Evolutionary conservation across 2,329 filamentous ascomycete genomes (phyloP).

Genomic region (Phoma sp.): DNA sequence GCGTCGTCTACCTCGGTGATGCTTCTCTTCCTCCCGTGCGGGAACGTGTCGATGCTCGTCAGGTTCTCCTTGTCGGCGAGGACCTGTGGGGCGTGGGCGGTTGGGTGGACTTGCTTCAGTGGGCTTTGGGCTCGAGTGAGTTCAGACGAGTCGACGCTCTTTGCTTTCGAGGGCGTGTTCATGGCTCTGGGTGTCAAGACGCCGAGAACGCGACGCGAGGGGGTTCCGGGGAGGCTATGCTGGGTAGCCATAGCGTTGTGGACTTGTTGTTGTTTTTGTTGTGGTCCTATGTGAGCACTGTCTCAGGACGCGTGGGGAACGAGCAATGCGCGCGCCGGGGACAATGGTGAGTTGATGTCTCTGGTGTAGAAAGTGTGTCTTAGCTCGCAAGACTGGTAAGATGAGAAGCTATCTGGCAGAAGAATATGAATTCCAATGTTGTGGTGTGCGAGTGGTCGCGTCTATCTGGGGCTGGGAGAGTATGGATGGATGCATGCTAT

Average conservation of each 20-base stretch:
- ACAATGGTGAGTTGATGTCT: background rate
- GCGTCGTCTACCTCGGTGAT: constrained; percentile 46
- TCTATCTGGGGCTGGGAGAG: constrained; percentile 17
- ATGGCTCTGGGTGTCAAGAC: constrained; percentile 43
- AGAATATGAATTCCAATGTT: constrained; percentile 6
- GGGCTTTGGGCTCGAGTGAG: constrained; percentile 39
- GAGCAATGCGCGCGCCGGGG: constrained; percentile 16
- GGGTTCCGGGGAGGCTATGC: constrained; percentile 37
- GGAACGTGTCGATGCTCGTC: constrained; percentile 18
- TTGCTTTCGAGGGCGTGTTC: constrained; percentile 40
- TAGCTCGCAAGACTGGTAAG: background rate
- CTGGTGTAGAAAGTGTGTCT: background rate
- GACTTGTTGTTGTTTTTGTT: constrained; percentile 22
- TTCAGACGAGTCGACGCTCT: constrained; percentile 28
- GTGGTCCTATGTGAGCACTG: constrained; percentile 31
- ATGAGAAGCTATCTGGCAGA: background rate
- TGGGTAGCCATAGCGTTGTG: constrained; percentile 29
- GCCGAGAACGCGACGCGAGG: constrained; percentile 45
- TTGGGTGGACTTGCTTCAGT: constrained; percentile 43
- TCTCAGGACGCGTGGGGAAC: constrained; percentile 17
- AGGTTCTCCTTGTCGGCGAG: constrained; percentile 42
- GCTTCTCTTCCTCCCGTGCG: constrained; percentile 42
- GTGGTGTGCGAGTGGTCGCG: constrained; percentile 19
- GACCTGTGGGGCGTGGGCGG: constrained; percentile 30
- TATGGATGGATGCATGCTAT: constrained; percentile 4